phyloP scores from a whole-genome alignment of 2,329 filamentous ascomycete species.

The Cyanodermella asteris region DNA sequence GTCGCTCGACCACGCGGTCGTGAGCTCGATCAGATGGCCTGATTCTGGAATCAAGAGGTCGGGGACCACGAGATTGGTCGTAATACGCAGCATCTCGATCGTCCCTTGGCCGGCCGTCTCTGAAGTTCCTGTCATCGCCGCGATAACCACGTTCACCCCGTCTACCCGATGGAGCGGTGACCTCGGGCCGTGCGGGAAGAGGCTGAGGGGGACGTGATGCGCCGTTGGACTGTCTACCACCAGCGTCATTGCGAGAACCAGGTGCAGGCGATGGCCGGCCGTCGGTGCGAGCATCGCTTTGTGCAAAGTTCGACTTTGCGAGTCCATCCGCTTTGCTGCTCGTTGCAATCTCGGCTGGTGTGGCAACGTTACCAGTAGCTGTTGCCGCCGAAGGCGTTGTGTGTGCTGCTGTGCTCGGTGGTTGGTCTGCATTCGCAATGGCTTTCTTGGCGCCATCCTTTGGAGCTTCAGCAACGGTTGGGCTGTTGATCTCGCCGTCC shows the following conservation, averaged over 20 bases:
- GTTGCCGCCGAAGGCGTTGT: constrained; percentile 2
- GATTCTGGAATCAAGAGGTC: constrained; percentile 15
- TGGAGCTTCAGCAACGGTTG: background rate
- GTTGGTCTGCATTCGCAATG: background rate
- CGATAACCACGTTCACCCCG: too few relatives aligned
- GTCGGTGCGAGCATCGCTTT: background rate
- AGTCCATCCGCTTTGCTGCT: background rate
- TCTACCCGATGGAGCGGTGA: too few relatives aligned
- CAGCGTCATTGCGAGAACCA: constrained; percentile 1
- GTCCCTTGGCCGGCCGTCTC: too few relatives aligned
- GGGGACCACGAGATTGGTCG: too few relatives aligned
- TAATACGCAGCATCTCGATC: constrained; percentile 15
- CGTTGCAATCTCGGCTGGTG: constrained; percentile 5
- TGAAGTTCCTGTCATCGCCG: too few relatives aligned
- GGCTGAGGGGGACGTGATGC: constrained; percentile 3
- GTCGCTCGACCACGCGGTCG: constrained; percentile 14
- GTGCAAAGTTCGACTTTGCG: constrained; percentile 1
- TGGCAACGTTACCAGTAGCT: constrained; percentile 14
- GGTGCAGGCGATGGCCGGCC: background rate
- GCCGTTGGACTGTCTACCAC: background rate
- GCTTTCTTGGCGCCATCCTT: background rate
- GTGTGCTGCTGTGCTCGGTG: constrained; percentile 2
- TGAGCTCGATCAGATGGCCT: constrained; percentile 17
- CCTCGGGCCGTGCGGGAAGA: constrained; percentile 8
- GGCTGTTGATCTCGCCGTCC: too few relatives aligned